Evolutionary conservation across 176 grass and related monocot species (phyloP).

Genomic region (Secale cereale): DNA sequence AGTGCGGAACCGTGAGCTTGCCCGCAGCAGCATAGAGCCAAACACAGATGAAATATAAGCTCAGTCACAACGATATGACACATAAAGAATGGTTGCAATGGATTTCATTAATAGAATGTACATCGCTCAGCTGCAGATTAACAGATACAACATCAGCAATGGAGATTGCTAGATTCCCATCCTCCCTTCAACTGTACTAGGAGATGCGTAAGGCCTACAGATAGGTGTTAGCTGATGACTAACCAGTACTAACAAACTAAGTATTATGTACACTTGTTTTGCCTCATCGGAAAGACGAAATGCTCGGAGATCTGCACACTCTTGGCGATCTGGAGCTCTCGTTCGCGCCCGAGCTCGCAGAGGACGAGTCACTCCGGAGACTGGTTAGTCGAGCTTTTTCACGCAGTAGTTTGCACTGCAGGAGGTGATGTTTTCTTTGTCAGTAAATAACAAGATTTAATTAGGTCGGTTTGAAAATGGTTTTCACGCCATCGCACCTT

Average conservation of each 20-base stretch:
- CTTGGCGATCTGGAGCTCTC: constrained; percentile 11
- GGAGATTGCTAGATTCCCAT: not conserved
- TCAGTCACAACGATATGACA: not conserved
- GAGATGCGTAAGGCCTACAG: not conserved
- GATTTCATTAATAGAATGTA: not conserved
- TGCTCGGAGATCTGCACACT: constrained; percentile 28
- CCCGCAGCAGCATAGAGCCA: no score
- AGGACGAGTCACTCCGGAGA: constrained; percentile 37
- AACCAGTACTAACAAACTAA: constrained; percentile 24
- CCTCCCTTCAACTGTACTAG: constrained; percentile 20
- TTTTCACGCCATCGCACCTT: constrained; percentile 30
- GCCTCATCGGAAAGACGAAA: constrained; percentile 30
- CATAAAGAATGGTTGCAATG: not conserved
- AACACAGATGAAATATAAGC: not conserved
- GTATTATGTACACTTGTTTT: constrained; percentile 30
- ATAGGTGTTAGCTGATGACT: constrained; percentile 35
- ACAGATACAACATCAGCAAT: constrained; percentile 7
- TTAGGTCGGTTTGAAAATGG: not conserved
- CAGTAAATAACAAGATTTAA: not conserved
- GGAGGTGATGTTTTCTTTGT: not conserved
- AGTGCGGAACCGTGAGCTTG: no score
- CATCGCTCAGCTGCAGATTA: not conserved
- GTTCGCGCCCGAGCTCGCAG: constrained; percentile 3
- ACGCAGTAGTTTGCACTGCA: constrained; percentile 53
- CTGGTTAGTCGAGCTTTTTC: constrained; percentile 50